Evolutionary conservation across 2,329 filamentous ascomycete genomes (phyloP).

Genomic region (Pseudogymnoascus destructans): DNA sequence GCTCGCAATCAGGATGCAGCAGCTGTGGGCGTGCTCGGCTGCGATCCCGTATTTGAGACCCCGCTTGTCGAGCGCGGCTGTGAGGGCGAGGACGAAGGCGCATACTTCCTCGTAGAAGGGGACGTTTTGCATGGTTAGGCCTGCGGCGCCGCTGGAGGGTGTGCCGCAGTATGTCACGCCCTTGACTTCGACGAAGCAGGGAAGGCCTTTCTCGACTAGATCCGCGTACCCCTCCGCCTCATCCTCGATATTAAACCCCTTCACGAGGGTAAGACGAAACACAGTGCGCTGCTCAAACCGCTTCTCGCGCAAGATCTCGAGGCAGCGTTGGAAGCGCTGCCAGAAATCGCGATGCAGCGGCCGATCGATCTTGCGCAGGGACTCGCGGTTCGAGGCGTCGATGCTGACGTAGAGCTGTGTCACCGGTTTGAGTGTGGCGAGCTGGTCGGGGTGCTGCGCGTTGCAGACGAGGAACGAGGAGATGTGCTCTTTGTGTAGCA

Average conservation of each 20-base stretch:
- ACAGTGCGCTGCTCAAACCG: slow-evolving; percentile 82
- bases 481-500: slow-evolving; percentile 77
- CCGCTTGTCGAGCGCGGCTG: slow-evolving; percentile 51
- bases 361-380: slow-evolving; percentile 74
- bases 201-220: slow-evolving; percentile 72
- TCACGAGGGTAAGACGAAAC: slow-evolving; percentile 88
- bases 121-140: slow-evolving; percentile 93
- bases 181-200: slow-evolving; percentile 91
- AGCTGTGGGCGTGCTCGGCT: slow-evolving; percentile 89
- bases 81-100: slow-evolving; percentile 66
- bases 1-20: slow-evolving; percentile 78
- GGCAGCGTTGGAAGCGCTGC: slow-evolving; percentile 84
- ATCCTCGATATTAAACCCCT: slow-evolving; percentile 95
- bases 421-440: slow-evolving; percentile 68
- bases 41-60: slow-evolving; percentile 80
- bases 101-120: slow-evolving; percentile 88
- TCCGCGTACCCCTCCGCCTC: slow-evolving; percentile 83
- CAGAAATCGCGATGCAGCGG: slow-evolving; percentile 93
- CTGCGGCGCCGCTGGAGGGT: slow-evolving; percentile 67
- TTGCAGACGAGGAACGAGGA: slow-evolving; percentile 95
- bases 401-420: slow-evolving; percentile 96
- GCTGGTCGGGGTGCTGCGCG: slow-evolving; percentile 86
- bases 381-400: slow-evolving; percentile 83
- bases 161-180: slow-evolving; percentile 96
- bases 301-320: slow-evolving; percentile 77